Conservation (phyloP, 148 eudicot species). For the Dianthus caryophyllus region DNA sequence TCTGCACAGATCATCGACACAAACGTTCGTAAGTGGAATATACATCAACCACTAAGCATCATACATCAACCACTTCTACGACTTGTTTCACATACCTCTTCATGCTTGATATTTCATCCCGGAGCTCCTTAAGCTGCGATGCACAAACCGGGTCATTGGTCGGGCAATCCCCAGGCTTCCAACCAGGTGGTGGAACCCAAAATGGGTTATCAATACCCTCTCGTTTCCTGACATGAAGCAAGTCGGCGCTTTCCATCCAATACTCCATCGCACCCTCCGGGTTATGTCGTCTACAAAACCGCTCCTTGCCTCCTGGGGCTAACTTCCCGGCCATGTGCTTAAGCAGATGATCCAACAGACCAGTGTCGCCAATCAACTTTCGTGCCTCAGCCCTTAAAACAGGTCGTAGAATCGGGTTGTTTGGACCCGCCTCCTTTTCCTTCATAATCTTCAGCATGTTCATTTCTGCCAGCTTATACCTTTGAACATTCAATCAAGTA, state of each 20-base stretch:
- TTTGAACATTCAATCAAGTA: slow-evolving; percentile 22
- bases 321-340: slow-evolving; percentile 90
- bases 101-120: slow-evolving; percentile 33
- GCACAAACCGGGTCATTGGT: slow-evolving; percentile 39
- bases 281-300: slow-evolving; percentile 81
- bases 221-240: slow-evolving; percentile 48
- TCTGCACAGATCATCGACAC: slow-evolving; percentile 25
- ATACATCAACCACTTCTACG: background rate
- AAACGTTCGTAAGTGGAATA: background rate
- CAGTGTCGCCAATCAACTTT: slow-evolving; percentile 83
- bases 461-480: slow-evolving; percentile 76
- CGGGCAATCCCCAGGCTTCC: slow-evolving; percentile 72
- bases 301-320: slow-evolving; percentile 76
- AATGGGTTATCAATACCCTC: slow-evolving; percentile 69
- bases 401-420: slow-evolving; percentile 68
- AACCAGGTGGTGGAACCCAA: slow-evolving; percentile 90
- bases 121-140: slow-evolving; percentile 31
- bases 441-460: slow-evolving; percentile 71
- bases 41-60: background rate
- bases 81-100: slow-evolving; percentile 29
- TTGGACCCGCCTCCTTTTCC: slow-evolving; percentile 53
- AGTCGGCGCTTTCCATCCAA: slow-evolving; percentile 86
- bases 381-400: slow-evolving; percentile 72
- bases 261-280: slow-evolving; percentile 92
- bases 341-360: slow-evolving; percentile 81